phyloP scores from a whole-genome alignment of 2,329 filamentous ascomycete species.

The Sarocladium brachiariae region DNA sequence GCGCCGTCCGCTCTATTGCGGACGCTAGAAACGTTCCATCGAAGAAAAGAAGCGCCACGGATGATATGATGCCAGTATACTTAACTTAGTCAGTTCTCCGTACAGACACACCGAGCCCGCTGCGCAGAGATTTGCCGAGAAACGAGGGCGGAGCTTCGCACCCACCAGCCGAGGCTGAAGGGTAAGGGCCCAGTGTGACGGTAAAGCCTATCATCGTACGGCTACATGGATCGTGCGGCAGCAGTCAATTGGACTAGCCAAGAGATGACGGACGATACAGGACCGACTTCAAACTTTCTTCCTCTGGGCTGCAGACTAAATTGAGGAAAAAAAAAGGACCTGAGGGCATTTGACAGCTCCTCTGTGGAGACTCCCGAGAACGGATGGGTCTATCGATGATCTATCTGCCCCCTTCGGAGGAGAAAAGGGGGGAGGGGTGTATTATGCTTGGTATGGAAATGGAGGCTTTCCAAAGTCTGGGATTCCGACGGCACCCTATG shows the following conservation, averaged over 20 bases:
- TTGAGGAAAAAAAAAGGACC: background rate
- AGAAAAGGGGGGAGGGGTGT: too few relatives aligned
- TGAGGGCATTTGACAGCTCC: background rate
- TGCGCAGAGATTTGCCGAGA: too few relatives aligned
- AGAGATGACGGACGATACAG: too few relatives aligned
- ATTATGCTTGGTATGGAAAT: background rate
- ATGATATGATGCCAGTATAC: too few relatives aligned
- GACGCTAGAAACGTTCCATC: slow-evolving; percentile 6
- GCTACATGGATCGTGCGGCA: background rate
- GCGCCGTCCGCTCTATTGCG: slow-evolving; percentile 19
- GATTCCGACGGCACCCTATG: background rate
- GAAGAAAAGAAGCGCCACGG: background rate
- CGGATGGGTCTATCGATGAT: too few relatives aligned
- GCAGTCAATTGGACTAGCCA: too few relatives aligned
- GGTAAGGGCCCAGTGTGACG: background rate
- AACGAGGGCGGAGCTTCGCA: background rate
- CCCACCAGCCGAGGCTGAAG: background rate
- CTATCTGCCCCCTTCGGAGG: too few relatives aligned
- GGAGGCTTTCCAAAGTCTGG: background rate
- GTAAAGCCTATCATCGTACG: background rate
- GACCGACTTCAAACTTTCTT: too few relatives aligned
- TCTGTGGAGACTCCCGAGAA: background rate
- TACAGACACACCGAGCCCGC: too few relatives aligned
- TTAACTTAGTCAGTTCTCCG: too few relatives aligned
- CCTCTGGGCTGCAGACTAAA: too few relatives aligned